These are phyloP conservation scores for Austroboletus rostrupii DNA, from an alignment of 1,284 basidiomycete genomes.

Conservation along the genomic window DNA sequence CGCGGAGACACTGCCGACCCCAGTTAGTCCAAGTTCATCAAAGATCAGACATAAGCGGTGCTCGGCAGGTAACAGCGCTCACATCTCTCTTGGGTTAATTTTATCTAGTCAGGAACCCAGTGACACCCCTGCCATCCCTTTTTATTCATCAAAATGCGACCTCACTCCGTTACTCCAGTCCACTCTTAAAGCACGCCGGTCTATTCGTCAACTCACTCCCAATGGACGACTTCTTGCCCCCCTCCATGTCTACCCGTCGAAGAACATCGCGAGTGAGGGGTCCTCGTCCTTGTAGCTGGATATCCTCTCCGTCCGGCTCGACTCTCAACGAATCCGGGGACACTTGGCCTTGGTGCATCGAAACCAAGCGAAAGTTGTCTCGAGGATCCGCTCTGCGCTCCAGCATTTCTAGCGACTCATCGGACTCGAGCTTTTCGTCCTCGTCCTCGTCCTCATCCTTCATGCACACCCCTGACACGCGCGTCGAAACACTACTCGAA, in stretches of 20 bases:
- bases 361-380: constrained; percentile 8
- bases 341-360: constrained; percentile 22
- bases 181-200: neutral
- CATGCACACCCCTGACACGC: constrained; percentile 2
- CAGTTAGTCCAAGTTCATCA: constrained; percentile 6
- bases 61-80: constrained; percentile 12
- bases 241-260: constrained; percentile 5
- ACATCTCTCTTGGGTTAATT: constrained; percentile 5
- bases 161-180: neutral
- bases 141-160: constrained; percentile 26
- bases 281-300: constrained; percentile 30
- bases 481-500: neutral
- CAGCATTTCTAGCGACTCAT: constrained; percentile 16
- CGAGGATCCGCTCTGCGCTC: constrained; percentile 20
- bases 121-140: constrained; percentile 1
- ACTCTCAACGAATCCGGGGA: constrained; percentile 18
- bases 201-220: constrained; percentile 1
- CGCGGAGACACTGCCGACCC: neutral
- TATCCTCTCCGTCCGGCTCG: constrained; percentile 17
- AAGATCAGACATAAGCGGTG: constrained; percentile 23
- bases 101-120: constrained; percentile 4
- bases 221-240: constrained; percentile 17
- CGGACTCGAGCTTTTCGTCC: constrained; percentile 16
- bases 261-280: constrained; percentile 22
- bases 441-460: constrained; percentile 19